These are phyloP conservation scores for Wickerhamomyces queroliae DNA, from an alignment of 805 yeast genomes.

Conservation along the genomic window DNA sequence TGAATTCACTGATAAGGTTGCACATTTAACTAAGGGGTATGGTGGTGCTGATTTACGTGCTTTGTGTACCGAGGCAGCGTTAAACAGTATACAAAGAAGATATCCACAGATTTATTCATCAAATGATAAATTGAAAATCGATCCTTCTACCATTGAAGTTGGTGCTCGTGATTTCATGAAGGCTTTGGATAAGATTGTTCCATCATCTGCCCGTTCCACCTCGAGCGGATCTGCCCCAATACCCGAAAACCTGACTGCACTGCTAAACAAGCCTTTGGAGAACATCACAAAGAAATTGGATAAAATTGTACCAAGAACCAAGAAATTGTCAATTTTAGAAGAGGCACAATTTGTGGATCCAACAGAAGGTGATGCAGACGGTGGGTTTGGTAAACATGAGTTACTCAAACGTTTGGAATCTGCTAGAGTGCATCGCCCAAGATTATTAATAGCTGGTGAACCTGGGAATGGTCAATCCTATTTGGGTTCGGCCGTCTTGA, in stretches of 20 bases:
- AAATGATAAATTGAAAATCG: conserved; percentile 64
- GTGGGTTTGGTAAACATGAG: conserved; percentile 67
- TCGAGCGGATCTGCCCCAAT: conserved; percentile 70
- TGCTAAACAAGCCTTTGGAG: conserved; percentile 48
- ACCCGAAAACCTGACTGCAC: conserved; percentile 64
- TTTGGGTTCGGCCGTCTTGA: conserved; percentile 73
- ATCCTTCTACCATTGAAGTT: conserved; percentile 67
- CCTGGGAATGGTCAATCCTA: conserved; percentile 86
- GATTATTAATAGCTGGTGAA: conserved; percentile 66
- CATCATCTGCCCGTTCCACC: conserved; percentile 86
- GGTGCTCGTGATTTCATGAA: conserved; percentile 78
- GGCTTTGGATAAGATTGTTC: conserved; percentile 82
- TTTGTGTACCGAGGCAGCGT: conserved; percentile 91
- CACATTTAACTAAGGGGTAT: conserved; percentile 84
- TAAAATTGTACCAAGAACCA: conserved; percentile 53
- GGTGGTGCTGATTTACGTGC: conserved; percentile 98
- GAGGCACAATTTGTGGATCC: conserved; percentile 64
- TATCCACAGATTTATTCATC: conserved; percentile 90
- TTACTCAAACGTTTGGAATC: conserved; percentile 41
- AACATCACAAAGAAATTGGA: conserved; percentile 43
- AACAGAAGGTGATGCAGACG: conserved; percentile 48
- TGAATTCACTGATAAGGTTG: conserved; percentile 57
- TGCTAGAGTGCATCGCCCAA: conserved; percentile 76
- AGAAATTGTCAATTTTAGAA: conserved; percentile 52
- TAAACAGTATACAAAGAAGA: conserved; percentile 83